Evolutionary conservation across 306 rosid species (phyloP), one percentile per base, ranked within the genome.

Genomic region (Benincasa hispida): DNA sequence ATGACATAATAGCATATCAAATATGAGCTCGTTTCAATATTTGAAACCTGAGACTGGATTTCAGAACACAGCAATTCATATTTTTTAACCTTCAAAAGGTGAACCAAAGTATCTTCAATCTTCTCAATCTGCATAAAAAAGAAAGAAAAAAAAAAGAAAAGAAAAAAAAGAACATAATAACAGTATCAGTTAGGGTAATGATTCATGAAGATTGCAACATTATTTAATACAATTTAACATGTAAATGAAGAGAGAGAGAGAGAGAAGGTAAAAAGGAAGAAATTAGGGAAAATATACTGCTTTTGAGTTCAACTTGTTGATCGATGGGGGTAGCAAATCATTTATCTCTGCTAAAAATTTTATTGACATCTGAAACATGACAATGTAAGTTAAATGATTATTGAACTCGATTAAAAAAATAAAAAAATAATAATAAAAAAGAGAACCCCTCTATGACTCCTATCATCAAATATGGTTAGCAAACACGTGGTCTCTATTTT

Each of bases 41-140:
- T 77, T 45, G 74, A 86, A 59, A 94, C 98, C 98, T 91, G 90
- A 79, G 91, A 86, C 70, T 81, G 88, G 81, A 92, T 82, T 74
- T 85, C 91, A 67, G 92, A 85, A 85, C 87, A 81, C 51, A 94
- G 80, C 45, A 78, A 78, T 81, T 87, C 91, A 50, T 77, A 82
- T 82, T 87, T 87, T 83, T 82, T 89, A 84, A 83, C 79, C 79
- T 87, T 88, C 87, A 78, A 78, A 58, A 79, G 86, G 79, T 73
- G 85, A 80, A 67, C 85, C 88, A 88, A 82, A 74, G 81, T 62
- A 84, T 90, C 98, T 81, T 89, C 97, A 77, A 95, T 81, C 79
- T 27, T 80, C 72, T 82, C 83, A 76, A 95, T 87, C 99, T 95
- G 75, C 60, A 61, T 22, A 53, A 62, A 62, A 77, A 72, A 14